Evolutionary conservation across 352 stramenopile species (phyloP), one percentile per base, ranked within the genome.

Genomic region (Globisporangium carolinianum): DNA sequence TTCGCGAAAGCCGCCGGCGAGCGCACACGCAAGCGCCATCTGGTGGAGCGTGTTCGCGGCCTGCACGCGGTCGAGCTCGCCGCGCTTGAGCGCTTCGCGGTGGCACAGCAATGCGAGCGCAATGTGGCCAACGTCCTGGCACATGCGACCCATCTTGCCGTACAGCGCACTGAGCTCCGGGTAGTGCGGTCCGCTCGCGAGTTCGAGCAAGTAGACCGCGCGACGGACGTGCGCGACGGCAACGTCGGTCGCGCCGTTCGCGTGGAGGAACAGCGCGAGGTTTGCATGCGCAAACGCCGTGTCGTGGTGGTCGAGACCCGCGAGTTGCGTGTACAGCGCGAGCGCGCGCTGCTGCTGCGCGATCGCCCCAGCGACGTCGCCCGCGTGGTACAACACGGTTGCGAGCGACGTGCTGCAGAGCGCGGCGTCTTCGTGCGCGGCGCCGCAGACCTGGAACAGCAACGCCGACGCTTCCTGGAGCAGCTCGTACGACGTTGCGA

Each of bases 111-210:
- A 68, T 6, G 95, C 94, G 15, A 94, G 62, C 10, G 80, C 79
- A 47, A 94, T 79, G 50, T 97, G 87, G 4, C 80, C 85, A 18
- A 92, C 76, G 58, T 97, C 87, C 51, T 96, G 87, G 75, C 97
- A 98, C 67, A 98, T 92, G 59, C 88, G 96, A 51, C 94, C 95
- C 71, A 98, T 85, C 67, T 97, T 97, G 70, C 97, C 91, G 68
- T 98, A 97, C 5, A 92, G 75, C 51, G 83, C 84, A 47, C 83
- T 89, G 56, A 98, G 84, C 67, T 98, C 91, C 7, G 88, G 75
- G 62, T 95, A 94, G 60, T 96, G 83, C 50, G 83, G 83, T 3
- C 96, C 95, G 32, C 75, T 87, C 65, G 96, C 86, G 35, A 98
- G 73, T 67, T 98, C 93, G 57, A 97, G 84, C 48, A 98, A 65